These are phyloP conservation scores for Apiosordaria backusii DNA, from an alignment of 495 filamentous ascomycete genomes.

Conservation along the genomic window DNA sequence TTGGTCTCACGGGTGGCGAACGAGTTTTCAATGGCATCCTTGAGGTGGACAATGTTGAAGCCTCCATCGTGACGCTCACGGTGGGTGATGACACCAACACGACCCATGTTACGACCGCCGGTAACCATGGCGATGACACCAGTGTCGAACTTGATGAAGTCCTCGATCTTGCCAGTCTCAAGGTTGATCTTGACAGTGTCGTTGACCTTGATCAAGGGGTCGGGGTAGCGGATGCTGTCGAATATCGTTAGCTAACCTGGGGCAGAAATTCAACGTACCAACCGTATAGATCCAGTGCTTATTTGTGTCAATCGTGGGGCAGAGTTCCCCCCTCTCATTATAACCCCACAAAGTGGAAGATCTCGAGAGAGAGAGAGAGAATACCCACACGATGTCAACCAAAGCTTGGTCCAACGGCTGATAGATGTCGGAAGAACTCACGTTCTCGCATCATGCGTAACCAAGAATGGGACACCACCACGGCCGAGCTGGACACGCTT, in stretches of 20 bases:
- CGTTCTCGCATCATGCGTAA: constrained; percentile 99
- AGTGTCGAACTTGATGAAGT: constrained; percentile 96
- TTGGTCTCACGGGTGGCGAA: constrained; percentile 98
- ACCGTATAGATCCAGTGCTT: constrained; percentile 36
- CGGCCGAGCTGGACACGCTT: constrained; percentile 98
- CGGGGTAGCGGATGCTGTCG: constrained; percentile 92
- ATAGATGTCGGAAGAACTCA: constrained; percentile 93
- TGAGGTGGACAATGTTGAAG: constrained; percentile 99
- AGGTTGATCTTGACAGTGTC: constrained; percentile 99
- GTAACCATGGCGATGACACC: constrained; percentile 96
- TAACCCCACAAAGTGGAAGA: background rate
- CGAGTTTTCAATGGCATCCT: constrained; percentile 98
- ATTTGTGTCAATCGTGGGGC: constrained; percentile 20
- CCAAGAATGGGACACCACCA: constrained; percentile 99
- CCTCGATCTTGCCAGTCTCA: constrained; percentile 90
- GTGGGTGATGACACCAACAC: constrained; percentile 99
- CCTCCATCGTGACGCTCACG: constrained; percentile 99
- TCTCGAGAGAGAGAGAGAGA: constrained; percentile 12
- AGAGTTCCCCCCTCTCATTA: constrained; percentile 6
- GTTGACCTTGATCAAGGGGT: constrained; percentile 97
- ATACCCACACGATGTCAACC: constrained; percentile 56
- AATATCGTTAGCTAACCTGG: constrained; percentile 40
- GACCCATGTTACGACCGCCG: constrained; percentile 99
- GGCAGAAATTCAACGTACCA: constrained; percentile 42
- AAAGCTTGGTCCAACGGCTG: constrained; percentile 99